Base-by-base conservation (phyloP, 2,329 filamentous ascomycete genomes). In the Claviceps sp. region DNA sequence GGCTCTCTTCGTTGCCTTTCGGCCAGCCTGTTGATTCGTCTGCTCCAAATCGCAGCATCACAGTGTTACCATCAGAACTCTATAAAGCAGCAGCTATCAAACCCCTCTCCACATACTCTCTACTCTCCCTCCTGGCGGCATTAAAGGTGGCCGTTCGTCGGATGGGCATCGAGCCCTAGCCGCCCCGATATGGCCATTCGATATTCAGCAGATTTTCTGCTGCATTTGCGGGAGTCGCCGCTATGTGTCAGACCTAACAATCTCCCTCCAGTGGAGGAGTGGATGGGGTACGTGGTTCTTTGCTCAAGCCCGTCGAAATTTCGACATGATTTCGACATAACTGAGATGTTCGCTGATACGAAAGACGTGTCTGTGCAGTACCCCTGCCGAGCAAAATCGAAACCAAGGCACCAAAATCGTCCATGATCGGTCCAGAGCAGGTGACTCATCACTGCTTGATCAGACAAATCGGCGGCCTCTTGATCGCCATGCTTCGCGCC, bases 241-340 rank as follows among this genome's bases (percentile, higher is more conserved):
- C 75, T 95, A 67, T 89, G 89, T 63, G 73, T 78, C 60, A 94
- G 87, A 69, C 91, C 91, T 47, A 73, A 84, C 57, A 79, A 77
- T 57, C 77, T 96, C 46, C 90, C 89, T 58, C 85, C 89, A 26
- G 79, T 85, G 57, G 89, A 95, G 71, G 88, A 95, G 74, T 97
- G 90, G 90, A 95, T 96, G 89, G 89, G 91, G 86, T 95, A 75
- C 65, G 80, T 69, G 46, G 13, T 45, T 43, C 48, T 43, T 48
- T 17, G 24, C 30, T 13, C 19, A 26, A 19, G 8, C 34, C 10
- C 41, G 10, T 22, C 41, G 14, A 16, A 17, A 34, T 37, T 14
- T 14, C 26, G 19, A n/a, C 5, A 24, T 24, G 24, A 24, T 37
- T 14, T 14, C 17, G 19, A n/a, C 5, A 24, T 24, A 4, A 24